Evolutionary conservation across 2,329 filamentous ascomycete species (phyloP).

Genomic region (Daldinia sp.): DNA sequence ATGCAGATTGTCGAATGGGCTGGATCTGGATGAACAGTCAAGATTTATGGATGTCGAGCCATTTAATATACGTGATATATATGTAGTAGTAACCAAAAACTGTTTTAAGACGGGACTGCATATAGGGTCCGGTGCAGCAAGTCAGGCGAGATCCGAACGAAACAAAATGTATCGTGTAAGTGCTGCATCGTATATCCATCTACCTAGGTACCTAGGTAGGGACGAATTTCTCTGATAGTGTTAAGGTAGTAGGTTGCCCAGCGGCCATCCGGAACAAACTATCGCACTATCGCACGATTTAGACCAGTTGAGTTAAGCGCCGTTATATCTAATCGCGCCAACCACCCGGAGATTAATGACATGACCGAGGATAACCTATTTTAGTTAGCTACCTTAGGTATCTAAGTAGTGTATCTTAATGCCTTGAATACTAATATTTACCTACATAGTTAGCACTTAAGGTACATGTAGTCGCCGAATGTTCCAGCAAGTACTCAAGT

Average conservation of each 20-base stretch:
- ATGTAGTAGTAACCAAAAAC: constrained; percentile 6
- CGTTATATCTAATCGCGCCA: constrained; percentile 25
- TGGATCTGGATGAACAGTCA: constrained; percentile 34
- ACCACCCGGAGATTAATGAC: constrained; percentile 27
- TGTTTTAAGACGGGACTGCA: constrained; percentile 19
- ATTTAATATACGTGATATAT: constrained; percentile 35
- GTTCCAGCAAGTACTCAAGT: background rate
- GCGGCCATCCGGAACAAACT: constrained; percentile 10
- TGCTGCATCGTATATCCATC: background rate
- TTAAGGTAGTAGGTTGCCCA: background rate
- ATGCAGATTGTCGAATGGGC: constrained; percentile 42
- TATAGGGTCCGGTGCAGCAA: constrained; percentile 24
- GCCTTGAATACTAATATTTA: background rate
- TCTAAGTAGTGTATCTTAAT: background rate
- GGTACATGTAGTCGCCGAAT: too few species aligned
- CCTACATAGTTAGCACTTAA: background rate
- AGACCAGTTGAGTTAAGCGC: constrained; percentile 12
- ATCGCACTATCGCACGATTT: background rate
- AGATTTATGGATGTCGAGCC: constrained; percentile 30
- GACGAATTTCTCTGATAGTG: constrained; percentile 15
- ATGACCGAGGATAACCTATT: constrained; percentile 19
- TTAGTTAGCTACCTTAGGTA: background rate
- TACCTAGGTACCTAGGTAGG: constrained; percentile 12
- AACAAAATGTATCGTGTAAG: background rate
- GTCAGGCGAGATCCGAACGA: constrained; percentile 37